Evolutionary conservation across 2,329 filamentous ascomycete genomes (phyloP).

Genomic region (Clathrospora elynae): DNA sequence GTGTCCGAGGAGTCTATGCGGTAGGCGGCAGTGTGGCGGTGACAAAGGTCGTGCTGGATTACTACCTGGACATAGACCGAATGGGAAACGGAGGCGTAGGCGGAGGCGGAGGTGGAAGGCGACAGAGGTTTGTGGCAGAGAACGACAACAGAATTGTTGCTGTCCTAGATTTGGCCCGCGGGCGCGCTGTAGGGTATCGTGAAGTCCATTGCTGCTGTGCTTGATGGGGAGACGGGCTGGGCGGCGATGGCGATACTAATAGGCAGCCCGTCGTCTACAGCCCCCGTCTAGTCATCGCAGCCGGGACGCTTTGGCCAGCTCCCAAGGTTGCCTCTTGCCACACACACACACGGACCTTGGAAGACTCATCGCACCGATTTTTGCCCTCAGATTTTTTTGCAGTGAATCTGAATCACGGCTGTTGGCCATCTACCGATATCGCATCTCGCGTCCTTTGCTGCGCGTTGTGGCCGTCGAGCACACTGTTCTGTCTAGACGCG

Average conservation of each 20-base stretch:
- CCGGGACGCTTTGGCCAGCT: constrained; percentile 25
- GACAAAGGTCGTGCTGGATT: constrained; percentile 33
- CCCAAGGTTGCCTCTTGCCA: constrained; percentile 33
- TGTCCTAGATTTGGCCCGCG: constrained; percentile 40
- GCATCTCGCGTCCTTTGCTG: constrained; percentile 1
- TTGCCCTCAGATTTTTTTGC: not conserved
- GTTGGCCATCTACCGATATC: constrained; percentile 3
- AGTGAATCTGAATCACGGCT: constrained; percentile 1
- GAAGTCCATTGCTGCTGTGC: constrained; percentile 43
- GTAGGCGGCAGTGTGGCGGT: constrained; percentile 38
- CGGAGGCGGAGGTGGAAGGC: constrained; percentile 17
- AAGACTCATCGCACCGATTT: constrained; percentile 28
- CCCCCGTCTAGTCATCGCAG: constrained; percentile 33
- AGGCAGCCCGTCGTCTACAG: constrained; percentile 30
- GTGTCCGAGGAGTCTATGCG: constrained; percentile 28
- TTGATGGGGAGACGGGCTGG: constrained; percentile 34
- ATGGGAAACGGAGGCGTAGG: constrained; percentile 15
- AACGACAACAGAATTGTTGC: constrained; percentile 25
- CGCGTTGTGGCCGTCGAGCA: not conserved
- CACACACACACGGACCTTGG: constrained; percentile 14
- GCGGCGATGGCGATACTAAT: constrained; percentile 37
- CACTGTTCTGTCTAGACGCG: not conserved
- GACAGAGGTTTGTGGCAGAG: constrained; percentile 25
- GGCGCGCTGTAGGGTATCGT: constrained; percentile 40
- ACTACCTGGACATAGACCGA: constrained; percentile 35